Evolutionary conservation across 2,329 filamentous ascomycete species (phyloP).

Genomic region (Xylaria sp.): DNA sequence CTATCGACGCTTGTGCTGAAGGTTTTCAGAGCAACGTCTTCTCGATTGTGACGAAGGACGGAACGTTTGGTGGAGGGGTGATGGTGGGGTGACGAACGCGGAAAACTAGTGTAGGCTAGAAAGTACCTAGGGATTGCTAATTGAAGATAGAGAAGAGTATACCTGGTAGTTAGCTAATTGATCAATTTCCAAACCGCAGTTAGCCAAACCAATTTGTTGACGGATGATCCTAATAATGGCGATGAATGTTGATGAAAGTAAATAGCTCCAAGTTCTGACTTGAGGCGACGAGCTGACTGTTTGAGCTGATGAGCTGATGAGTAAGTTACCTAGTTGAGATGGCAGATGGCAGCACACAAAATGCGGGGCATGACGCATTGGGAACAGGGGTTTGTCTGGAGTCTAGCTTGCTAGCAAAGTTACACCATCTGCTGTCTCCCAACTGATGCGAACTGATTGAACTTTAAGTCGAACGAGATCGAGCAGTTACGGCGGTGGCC

Average conservation of each 20-base stretch:
- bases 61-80: slow-evolving; percentile 20
- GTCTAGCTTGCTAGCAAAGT: not conserved
- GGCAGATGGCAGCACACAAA: not conserved
- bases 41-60: slow-evolving; percentile 2
- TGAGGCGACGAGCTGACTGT: slow-evolving; percentile 20
- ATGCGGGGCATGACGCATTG: slow-evolving; percentile 38
- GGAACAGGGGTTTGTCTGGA: slow-evolving; percentile 24
- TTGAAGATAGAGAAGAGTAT: not conserved
- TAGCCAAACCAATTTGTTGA: not conserved
- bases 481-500: not conserved
- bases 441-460: too few species aligned
- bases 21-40: not conserved
- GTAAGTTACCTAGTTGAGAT: not conserved
- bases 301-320: not conserved
- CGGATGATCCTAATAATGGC: not conserved
- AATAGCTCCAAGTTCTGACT: not conserved
- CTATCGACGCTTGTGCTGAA: not conserved
- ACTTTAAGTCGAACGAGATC: not conserved
- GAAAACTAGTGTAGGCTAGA: not conserved
- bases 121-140: not conserved
- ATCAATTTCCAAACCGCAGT: not conserved
- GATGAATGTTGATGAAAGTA: not conserved
- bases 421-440: not conserved
- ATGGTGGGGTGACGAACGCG: slow-evolving; percentile 22
- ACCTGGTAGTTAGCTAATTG: not conserved